Conservation (phyloP, 1,284 basidiomycete genomes). For the Ustilago vetiveriae region DNA sequence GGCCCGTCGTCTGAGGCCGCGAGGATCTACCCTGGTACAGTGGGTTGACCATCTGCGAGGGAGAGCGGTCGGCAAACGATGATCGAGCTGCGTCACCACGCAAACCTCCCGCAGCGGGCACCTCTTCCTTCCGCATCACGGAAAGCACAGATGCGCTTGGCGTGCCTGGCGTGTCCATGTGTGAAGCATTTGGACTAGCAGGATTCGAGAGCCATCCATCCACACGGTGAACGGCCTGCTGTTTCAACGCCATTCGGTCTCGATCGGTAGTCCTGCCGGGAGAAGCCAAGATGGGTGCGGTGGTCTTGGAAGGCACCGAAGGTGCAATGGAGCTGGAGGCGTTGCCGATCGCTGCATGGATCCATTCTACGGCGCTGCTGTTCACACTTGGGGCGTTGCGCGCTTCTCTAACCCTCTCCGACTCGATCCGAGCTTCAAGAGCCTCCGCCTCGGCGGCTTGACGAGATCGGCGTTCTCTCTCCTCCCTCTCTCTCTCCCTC, state of each 20-base stretch:
- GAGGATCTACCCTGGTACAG: slow-evolving; percentile 24
- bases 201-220: slow-evolving; percentile 53
- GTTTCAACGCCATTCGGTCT: slow-evolving; percentile 40
- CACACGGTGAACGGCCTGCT: slow-evolving; percentile 50
- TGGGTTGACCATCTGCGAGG: slow-evolving; percentile 41
- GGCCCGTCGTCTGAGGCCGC: slow-evolving; percentile 1
- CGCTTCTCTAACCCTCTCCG: slow-evolving; percentile 5
- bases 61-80: slow-evolving; percentile 27
- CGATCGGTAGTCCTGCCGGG: slow-evolving; percentile 27
- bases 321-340: slow-evolving; percentile 18
- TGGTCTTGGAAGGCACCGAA: slow-evolving; percentile 34
- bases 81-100: slow-evolving; percentile 10
- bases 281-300: slow-evolving; percentile 7
- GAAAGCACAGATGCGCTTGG: slow-evolving; percentile 51
- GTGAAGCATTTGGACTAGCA: slow-evolving; percentile 23
- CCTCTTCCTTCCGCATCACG: slow-evolving; percentile 27
- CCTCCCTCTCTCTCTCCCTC: neutral
- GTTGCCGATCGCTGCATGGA: slow-evolving; percentile 11
- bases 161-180: slow-evolving; percentile 48
- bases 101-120: neutral
- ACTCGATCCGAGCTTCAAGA: slow-evolving; percentile 1
- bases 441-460: slow-evolving; percentile 14
- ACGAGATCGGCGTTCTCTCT: slow-evolving; percentile 9
- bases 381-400: slow-evolving; percentile 4
- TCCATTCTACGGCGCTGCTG: slow-evolving; percentile 10